Percentiles rank a stretch among this genome's conserved stretches.
Conservation (phyloP, 345 rosid species). For the Gossypium turneri region DNA sequence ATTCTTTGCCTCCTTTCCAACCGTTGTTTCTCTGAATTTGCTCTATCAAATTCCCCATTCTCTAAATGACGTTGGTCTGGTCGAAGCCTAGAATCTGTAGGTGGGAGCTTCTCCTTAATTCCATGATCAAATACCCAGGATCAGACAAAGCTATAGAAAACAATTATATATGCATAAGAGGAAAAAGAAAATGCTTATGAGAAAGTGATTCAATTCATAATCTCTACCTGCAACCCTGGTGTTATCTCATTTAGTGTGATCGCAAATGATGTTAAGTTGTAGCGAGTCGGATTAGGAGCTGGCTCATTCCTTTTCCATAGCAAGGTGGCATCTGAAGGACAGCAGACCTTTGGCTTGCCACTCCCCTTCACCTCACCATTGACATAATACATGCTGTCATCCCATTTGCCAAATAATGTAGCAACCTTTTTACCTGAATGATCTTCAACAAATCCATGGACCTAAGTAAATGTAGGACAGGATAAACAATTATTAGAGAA, state of each 20-base stretch:
- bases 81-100: slow-evolving; percentile 92
- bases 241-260: slow-evolving; percentile 87
- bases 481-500: slow-evolving; percentile 7
- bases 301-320: slow-evolving; percentile 82
- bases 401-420: slow-evolving; percentile 87
- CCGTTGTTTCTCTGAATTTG: slow-evolving; percentile 86
- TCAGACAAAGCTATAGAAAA: slow-evolving; percentile 46
- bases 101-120: slow-evolving; percentile 93
- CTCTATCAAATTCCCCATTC: slow-evolving; percentile 95
- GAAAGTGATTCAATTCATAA: slow-evolving; percentile 28
- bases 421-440: slow-evolving; percentile 60
- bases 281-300: slow-evolving; percentile 71
- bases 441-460: slow-evolving; percentile 87
- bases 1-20: slow-evolving; percentile 90
- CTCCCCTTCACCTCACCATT: slow-evolving; percentile 48
- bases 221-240: slow-evolving; percentile 80
- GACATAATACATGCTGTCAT: slow-evolving; percentile 71
- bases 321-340: slow-evolving; percentile 49
- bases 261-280: slow-evolving; percentile 91
- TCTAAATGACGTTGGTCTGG: slow-evolving; percentile 96
- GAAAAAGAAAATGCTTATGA: slow-evolving; percentile 24
- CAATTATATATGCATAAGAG: slow-evolving; percentile 39
- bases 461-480: slow-evolving; percentile 36
- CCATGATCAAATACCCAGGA: slow-evolving; percentile 61
- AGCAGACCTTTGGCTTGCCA: slow-evolving; percentile 54